These are phyloP conservation scores for Candida multigemmis DNA, from an alignment of 805 yeast genomes.

Conservation along the genomic window DNA sequence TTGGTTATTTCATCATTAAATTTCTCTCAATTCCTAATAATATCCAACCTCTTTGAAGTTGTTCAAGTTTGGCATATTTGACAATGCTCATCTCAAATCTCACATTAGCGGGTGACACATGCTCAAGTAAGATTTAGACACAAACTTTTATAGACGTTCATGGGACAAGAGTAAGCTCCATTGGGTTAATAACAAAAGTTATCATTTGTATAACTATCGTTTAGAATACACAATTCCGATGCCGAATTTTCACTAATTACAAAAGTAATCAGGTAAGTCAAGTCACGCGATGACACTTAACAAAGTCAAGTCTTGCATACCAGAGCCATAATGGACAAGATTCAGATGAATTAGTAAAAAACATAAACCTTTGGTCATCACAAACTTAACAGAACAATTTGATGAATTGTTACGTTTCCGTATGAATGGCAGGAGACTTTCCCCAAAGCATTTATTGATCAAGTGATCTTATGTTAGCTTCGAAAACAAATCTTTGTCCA, in stretches of 20 bases:
- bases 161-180: constrained; percentile 79
- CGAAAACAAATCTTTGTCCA: constrained; percentile 73
- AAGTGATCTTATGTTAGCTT: constrained; percentile 50
- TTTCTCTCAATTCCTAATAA: constrained; percentile 10
- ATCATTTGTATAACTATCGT: constrained; percentile 72
- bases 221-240: constrained; percentile 47
- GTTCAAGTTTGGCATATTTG: constrained; percentile 53
- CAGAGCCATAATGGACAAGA: constrained; percentile 13
- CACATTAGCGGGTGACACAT: no score
- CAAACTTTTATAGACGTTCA: constrained; percentile 39
- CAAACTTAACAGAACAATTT: constrained; percentile 11
- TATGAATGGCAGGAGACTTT: constrained; percentile 77
- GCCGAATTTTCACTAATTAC: constrained; percentile 39
- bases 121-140: constrained; percentile 13
- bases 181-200: constrained; percentile 47
- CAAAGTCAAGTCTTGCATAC: constrained; percentile 2
- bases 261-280: not conserved
- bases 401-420: constrained; percentile 50
- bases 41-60: constrained; percentile 12
- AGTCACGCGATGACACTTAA: not conserved
- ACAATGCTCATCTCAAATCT: no score
- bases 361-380: constrained; percentile 3
- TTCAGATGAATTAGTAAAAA: constrained; percentile 10
- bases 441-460: constrained; percentile 56
- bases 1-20: constrained; percentile 62